Evolutionary conservation across 1,284 basidiomycete species (phyloP).

Genomic region (Puccinia coronata): DNA sequence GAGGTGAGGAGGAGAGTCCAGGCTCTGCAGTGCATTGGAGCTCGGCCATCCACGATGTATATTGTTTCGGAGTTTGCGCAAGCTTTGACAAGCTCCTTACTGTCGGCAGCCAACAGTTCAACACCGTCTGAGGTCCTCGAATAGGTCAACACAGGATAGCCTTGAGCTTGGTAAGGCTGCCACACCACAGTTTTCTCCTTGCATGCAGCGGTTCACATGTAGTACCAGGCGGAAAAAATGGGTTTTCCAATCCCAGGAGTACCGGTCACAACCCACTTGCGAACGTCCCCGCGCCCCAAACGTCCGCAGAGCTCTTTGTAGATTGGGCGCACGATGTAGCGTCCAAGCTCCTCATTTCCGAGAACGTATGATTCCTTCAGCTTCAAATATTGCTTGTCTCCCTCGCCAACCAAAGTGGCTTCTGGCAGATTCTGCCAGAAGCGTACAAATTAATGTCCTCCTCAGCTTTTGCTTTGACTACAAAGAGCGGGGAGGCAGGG

Average conservation of each 20-base stretch:
- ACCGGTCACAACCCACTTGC: too few species aligned
- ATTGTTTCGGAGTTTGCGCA: background rate
- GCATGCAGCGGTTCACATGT: background rate
- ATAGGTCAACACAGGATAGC: background rate
- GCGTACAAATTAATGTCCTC: background rate
- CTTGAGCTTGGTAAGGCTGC: background rate
- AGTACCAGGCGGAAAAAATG: background rate
- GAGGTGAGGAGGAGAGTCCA: background rate
- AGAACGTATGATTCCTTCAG: too few species aligned
- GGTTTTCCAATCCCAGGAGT: too few species aligned
- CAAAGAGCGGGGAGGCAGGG: too few species aligned
- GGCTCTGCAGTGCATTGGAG: background rate
- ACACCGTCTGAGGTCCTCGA: background rate
- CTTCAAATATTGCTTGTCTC: too few species aligned
- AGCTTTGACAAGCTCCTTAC: background rate
- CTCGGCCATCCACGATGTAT: conserved; percentile 3
- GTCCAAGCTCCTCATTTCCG: too few species aligned
- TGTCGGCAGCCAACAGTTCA: background rate
- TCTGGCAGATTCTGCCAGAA: background rate
- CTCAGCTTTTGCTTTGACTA: too few species aligned
- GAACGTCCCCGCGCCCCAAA: too few species aligned
- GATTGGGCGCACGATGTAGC: too few species aligned
- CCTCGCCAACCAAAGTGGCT: too few species aligned
- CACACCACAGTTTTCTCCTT: background rate
- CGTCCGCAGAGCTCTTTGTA: too few species aligned